Base-by-base conservation (phyloP, 352 stramenopile genomes). In the Pythium aristosporum region DNA sequence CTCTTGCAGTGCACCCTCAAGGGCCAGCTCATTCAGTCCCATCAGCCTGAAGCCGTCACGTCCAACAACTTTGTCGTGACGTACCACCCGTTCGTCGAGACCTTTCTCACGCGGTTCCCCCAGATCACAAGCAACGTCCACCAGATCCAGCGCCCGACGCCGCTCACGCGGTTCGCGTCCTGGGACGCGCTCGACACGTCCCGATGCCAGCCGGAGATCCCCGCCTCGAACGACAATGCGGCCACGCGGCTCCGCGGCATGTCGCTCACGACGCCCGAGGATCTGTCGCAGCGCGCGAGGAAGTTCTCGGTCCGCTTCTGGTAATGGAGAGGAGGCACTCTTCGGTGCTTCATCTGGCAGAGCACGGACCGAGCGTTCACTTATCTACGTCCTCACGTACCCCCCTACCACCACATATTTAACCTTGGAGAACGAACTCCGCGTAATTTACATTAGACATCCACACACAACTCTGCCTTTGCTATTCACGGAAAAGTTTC, bases 221-320 rank as follows among this genome's bases (percentile, higher is more conserved):
- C 61, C 11, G 36, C 44, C 16, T 68, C 53, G 34, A 21, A 58
- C 57, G 47, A 56, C 42, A 34, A 67, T 15, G 52, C 59, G 12
- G 23, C 74, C 23, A 80, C 69, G 50, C 87, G 87, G 62, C 72
- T 88, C 57, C 79, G 80, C 32, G 74, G 77, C 56, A 72, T 89
- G 64, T 88, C 82, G 28, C 73, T 88, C 72, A 80, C 69, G 50
- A 72, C 71, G 8, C 74, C 77, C 47, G 75, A 86, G 32, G 59
- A 70, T 50, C 63, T 69, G 21, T 76, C 70, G 23, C 82, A 86
- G 64, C 76, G 73, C 61, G 89, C 88, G 61, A 79, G 74, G 64
- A 88, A 81, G 71, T 91, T 89, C 63, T 86, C 77, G 60, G 63
- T 91, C 52, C 78, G 76, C 18, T 89, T 91, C 68, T 91, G 82